Evolutionary conservation across 441 rosid genomes (phyloP), one percentile per base, ranked within the genome.

Genomic region (Mallotus repandus): DNA sequence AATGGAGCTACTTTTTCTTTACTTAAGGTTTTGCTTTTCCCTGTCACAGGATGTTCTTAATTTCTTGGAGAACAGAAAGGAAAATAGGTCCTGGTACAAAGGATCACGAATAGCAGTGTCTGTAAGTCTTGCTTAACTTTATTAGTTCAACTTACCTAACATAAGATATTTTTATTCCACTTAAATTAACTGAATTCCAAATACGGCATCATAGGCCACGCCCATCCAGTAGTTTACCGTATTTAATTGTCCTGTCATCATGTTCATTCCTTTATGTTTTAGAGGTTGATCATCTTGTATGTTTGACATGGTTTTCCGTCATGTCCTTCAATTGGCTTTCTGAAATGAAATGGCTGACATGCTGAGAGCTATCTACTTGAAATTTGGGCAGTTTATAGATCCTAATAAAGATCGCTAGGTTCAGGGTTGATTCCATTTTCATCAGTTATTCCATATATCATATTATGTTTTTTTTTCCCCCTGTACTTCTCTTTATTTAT

Each of bases 21-120:
- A 59, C 46, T 12, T 25, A n/a, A 49, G 56, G 7, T 29, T 14
- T 18, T 56, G 14, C n/a, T 12, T 41, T 38, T 29, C 62, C 19
- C 22, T 69, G 25, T 76, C 19, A 9, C 85, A 95, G 99, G 97
- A 93, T 72, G 88, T 95, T 68, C 83, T 95, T 45, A 88, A 83
- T 81, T 91, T 95, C 86, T 72, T 95, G 85, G 98, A 91, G 87
- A 91, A 90, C 87, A 82, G 97, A 84, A 95, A 93, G 76, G 99
- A 93, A 85, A 95, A 95, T 77, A 85, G 92, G 85, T 95, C 98
- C 5, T 96, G 99, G 98, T 93, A 96, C 65, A 96, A 92, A 84
- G 97, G 98, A 72, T 89, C 99, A n/a, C 86, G 90, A 71, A 84
- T 93, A 72, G 92, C 97, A 29, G 93, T 93, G 38, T 89, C 93